These are phyloP conservation scores for Dryas integrifolia DNA, from an alignment of 331 rosid species.

Conservation along the genomic window DNA sequence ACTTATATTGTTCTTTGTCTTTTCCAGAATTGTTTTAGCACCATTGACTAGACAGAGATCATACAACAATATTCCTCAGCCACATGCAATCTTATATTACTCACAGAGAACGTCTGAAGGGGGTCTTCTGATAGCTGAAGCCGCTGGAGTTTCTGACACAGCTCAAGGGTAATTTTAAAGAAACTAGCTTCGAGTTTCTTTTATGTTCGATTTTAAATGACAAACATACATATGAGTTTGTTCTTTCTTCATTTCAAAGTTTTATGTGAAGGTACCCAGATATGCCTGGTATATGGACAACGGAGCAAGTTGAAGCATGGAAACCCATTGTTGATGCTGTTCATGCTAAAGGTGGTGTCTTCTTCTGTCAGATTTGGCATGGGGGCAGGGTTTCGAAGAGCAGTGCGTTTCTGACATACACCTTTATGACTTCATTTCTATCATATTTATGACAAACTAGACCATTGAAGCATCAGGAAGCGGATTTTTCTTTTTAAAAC, in stretches of 20 bases:
- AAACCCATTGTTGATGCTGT: conserved; percentile 11
- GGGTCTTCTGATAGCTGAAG: conserved; percentile 25
- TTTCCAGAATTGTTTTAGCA: conserved; percentile 12
- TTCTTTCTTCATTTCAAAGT: neutral
- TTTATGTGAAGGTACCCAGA: neutral
- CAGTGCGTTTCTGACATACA: neutral
- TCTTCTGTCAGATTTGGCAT: conserved; percentile 22
- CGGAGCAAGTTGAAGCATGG: conserved; percentile 21
- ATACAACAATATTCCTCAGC: conserved; percentile 11
- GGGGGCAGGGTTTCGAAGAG: neutral
- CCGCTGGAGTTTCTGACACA: conserved; percentile 15
- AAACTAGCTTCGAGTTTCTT: neutral
- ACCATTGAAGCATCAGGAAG: neutral
- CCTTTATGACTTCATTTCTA: neutral
- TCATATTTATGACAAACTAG: neutral
- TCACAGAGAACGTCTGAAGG: conserved; percentile 17
- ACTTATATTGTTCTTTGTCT: neutral
- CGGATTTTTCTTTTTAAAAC: too few species aligned
- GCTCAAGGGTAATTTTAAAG: conserved; percentile 18
- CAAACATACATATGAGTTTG: too few species aligned
- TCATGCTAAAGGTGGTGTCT: conserved; percentile 11
- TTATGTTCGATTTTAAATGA: neutral
- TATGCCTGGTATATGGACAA: conserved; percentile 9
- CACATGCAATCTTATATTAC: conserved; percentile 22
- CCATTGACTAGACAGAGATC: conserved; percentile 11